Conservation (phyloP, 2,329 filamentous ascomycete genomes). For the Diaporthe eres region DNA sequence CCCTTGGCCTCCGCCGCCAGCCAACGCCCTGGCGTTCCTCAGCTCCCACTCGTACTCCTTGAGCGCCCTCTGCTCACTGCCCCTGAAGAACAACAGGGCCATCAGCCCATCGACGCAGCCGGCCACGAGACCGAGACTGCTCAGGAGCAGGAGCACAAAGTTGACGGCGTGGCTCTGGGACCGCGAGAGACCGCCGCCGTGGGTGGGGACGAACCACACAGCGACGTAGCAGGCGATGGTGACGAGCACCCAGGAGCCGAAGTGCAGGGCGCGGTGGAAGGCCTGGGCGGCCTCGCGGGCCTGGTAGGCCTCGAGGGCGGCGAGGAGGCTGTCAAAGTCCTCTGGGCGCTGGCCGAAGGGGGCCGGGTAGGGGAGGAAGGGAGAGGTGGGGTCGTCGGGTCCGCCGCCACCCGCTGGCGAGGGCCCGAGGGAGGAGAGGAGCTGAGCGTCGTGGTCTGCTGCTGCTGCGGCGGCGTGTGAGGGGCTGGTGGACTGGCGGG, state of each 20-base stretch:
- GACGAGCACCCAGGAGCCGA: conserved; percentile 75
- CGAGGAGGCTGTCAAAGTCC: conserved; percentile 76
- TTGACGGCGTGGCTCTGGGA: conserved; percentile 54
- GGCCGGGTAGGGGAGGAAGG: conserved; percentile 43
- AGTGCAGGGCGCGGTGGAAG: conserved; percentile 80
- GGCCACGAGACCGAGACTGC: conserved; percentile 81
- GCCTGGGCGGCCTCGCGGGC: conserved; percentile 80
- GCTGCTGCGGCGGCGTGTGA: conserved; percentile 26
- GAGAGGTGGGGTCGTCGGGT: conserved; percentile 35
- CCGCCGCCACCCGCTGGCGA: conserved; percentile 43
- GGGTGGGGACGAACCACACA: conserved; percentile 85
- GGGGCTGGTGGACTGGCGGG: conserved; percentile 40
- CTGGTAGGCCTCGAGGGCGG: conserved; percentile 77
- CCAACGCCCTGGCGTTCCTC: conserved; percentile 71
- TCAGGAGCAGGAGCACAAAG: conserved; percentile 83
- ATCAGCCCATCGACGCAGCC: conserved; percentile 89
- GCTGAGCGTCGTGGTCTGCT: conserved; percentile 41
- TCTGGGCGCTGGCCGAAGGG: conserved; percentile 38
- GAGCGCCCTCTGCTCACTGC: conserved; percentile 84
- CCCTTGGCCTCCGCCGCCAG: conserved; percentile 39
- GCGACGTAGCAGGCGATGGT: conserved; percentile 83
- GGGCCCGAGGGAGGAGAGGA: conserved; percentile 46
- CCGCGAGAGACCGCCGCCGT: conserved; percentile 7
- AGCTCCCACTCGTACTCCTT: conserved; percentile 97
- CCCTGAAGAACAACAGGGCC: conserved; percentile 91